These are phyloP conservation scores for Cymodocea nodosa DNA, from an alignment of 116 monocot species.

Conservation along the genomic window DNA sequence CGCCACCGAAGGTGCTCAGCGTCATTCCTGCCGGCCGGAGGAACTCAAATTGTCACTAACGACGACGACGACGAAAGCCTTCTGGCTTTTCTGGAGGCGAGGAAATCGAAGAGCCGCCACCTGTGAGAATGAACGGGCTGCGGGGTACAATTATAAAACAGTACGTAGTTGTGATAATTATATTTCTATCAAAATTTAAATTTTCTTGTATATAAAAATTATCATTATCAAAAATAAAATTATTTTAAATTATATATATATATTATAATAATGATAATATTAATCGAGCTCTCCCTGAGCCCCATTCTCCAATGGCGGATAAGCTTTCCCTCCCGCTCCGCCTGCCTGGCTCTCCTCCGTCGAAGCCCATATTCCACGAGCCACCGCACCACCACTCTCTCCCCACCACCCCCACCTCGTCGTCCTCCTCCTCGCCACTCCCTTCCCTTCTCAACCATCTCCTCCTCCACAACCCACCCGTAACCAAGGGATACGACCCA, in stretches of 20 bases:
- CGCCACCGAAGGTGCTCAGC: conserved; percentile 65
- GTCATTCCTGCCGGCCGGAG: conserved; percentile 27
- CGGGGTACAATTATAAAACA: too few relatives aligned
- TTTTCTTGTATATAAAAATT: too few relatives aligned
- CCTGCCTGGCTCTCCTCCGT: conserved; percentile 26
- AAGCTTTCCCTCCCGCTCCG: conserved; percentile 41
- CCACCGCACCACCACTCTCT: conserved; percentile 1
- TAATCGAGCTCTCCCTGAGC: neutral
- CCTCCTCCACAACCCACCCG: conserved; percentile 5
- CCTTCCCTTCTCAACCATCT: conserved; percentile 4
- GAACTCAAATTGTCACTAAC: too few relatives aligned
- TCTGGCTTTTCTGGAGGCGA: too few relatives aligned
- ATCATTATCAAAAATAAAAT: too few relatives aligned
- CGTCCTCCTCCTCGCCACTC: conserved; percentile 7
- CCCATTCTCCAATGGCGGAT: conserved; percentile 27
- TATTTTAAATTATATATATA: too few relatives aligned
- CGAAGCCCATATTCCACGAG: conserved; percentile 22
- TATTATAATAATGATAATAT: too few relatives aligned
- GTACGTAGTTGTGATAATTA: too few relatives aligned
- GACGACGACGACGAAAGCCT: too few relatives aligned
- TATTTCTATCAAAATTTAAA: too few relatives aligned
- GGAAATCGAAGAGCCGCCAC: too few relatives aligned
- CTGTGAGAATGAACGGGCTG: too few relatives aligned
- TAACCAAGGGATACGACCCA: neutral
- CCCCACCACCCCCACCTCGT: neutral